A percentile compares a stretch with the other conserved stretches of the same genome.
Conservation (phyloP, 169 alveolate genomes). For the Pseudocohnilembus persalinus region DNA sequence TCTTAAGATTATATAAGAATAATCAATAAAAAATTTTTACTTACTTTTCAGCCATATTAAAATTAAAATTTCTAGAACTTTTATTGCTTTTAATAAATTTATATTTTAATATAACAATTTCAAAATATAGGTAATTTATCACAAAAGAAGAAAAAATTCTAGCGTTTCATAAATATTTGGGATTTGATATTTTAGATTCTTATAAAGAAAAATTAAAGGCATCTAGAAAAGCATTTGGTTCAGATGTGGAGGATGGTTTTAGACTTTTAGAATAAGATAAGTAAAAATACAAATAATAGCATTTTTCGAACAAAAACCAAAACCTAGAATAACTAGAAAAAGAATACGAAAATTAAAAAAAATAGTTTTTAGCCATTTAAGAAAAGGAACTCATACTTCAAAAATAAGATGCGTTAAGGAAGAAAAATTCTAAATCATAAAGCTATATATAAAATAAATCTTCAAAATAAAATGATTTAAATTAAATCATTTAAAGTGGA, state of each 20-base stretch:
- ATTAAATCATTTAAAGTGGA: not conserved
- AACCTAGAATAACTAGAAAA: too few species aligned
- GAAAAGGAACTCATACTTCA: not conserved
- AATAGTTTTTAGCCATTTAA: not conserved
- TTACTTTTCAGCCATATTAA: too few species aligned
- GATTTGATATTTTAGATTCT: not conserved
- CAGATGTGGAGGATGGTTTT: not conserved
- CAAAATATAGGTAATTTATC: too few species aligned
- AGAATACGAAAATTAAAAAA: not conserved
- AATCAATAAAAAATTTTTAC: too few species aligned
- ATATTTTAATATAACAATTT: too few species aligned
- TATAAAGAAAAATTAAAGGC: not conserved
- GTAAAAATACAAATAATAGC: not conserved
- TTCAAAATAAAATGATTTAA: not conserved
- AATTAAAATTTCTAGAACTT: too few species aligned
- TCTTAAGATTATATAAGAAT: too few species aligned
- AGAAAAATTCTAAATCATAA: too few species aligned
- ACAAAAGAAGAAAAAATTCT: not conserved
- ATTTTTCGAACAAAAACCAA: not conserved
- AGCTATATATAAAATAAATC: too few species aligned
- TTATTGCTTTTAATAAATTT: too few species aligned
- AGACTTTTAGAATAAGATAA: not conserved
- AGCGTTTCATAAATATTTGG: not conserved
- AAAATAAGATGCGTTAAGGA: too few species aligned
- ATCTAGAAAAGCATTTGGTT: not conserved